phyloP scores from a whole-genome alignment of 225 moss, liverwort and hornwort species.

The Bryoerythrophyllum caledonicum region DNA sequence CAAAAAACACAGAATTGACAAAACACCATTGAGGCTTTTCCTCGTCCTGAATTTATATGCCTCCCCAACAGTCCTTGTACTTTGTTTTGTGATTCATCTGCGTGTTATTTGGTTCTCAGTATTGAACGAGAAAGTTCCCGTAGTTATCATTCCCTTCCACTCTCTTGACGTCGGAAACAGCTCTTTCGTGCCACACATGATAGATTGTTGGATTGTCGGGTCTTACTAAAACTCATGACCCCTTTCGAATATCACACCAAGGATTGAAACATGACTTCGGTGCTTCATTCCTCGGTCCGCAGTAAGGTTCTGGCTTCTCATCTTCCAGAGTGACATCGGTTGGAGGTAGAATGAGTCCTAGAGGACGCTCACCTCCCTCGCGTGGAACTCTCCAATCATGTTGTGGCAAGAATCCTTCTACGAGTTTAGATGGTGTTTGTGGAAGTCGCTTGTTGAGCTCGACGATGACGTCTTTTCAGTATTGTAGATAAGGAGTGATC shows the following conservation, averaged over 20 bases:
- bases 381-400: background rate
- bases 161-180: background rate
- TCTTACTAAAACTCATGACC: background rate
- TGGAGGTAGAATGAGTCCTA: background rate
- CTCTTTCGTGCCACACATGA: background rate
- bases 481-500: background rate
- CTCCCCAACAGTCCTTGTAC: background rate
- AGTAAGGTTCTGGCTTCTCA: background rate
- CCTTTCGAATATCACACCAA: background rate
- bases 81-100: background rate
- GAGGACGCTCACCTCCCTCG: background rate
- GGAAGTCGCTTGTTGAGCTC: background rate
- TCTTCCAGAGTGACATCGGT: background rate
- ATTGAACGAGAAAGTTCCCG: background rate
- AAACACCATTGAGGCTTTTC: too few relatives aligned
- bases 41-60: background rate
- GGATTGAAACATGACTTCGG: background rate
- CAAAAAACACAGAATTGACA: too few relatives aligned
- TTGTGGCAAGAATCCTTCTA: background rate
- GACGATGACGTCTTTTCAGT: background rate
- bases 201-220: background rate
- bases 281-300: background rate
- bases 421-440: background rate
- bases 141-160: background rate
- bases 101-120: background rate